Base-by-base conservation (phyloP, 2,329 filamentous ascomycete genomes). In the Davidsoniella eucalypti region DNA sequence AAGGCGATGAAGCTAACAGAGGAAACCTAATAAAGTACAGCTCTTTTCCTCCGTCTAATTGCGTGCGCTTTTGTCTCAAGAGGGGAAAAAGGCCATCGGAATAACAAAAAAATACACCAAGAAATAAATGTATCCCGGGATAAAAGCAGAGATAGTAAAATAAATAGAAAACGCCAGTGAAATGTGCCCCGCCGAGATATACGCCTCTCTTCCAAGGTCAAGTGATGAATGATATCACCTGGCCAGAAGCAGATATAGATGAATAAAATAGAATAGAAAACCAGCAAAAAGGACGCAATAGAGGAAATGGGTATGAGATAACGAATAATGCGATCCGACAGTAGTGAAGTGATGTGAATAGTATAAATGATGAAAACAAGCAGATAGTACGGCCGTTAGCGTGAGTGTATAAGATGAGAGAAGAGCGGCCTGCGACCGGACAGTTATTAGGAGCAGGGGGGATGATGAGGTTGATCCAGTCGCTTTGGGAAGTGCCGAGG, bases 291-390 rank as follows among this genome's bases (percentile, higher is more conserved):
- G 26, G 40, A 23, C 39, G 33, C 39, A 50, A 44, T 10, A 36
- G 16, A 46, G 18, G 23, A 42, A 49, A 23, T 39, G 41, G 41
- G 36, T 49, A 49, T 49, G 29, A 49, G 41, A 49, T 29, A 33
- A 36, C 37, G 25, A 42, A 25, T 38, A 14, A 44, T 26, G 42
- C 18, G 23, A 42, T 21, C 9, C 37, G 37, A 47, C 42, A 44
- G 18, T 21, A 47, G 44, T 47, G 37, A 47, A 47, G 17, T 33
- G 3, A 47, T 47, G 29, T 33, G 44, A 29, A 37, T 14, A 47
- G 14, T 33, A 21, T 29, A 47, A 38, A 33, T 39, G 37, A 33
- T 33, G 26, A 10, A 33, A 33, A 43, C 25, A 49, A 29, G 21
- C 9, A 49, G 39, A 33, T 38, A 49, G 36, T 29, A 43, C 44